phyloP scores from a whole-genome alignment of 805 yeast genomes.

The Lipomyces starkeyi region DNA sequence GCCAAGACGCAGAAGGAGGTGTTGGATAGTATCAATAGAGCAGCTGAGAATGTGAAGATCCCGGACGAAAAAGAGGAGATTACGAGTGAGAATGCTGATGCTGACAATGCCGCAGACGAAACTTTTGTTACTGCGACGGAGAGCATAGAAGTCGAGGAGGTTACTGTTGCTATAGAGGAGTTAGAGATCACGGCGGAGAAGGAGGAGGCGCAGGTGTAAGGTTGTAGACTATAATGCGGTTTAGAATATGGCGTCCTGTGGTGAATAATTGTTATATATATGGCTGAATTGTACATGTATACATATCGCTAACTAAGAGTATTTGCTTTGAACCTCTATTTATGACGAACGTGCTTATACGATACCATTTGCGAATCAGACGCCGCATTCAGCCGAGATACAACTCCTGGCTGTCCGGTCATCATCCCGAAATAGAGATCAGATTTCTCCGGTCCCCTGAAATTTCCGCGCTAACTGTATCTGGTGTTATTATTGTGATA shows the following conservation, averaged over 20 bases:
- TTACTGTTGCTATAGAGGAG: not conserved
- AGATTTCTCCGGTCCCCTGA: not conserved
- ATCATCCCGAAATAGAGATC: no score
- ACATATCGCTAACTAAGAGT: not conserved
- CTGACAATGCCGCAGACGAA: not conserved
- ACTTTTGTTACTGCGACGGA: slow-evolving; percentile 3
- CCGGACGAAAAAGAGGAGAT: slow-evolving; percentile 4
- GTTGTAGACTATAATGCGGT: not conserved
- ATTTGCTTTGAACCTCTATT: not conserved
- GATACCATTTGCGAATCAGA: no score
- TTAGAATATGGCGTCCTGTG: not conserved
- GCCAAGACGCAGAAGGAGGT: slow-evolving; percentile 18
- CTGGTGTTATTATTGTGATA: not conserved
- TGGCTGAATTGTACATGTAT: not conserved
- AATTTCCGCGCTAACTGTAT: not conserved
- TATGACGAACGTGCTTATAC: no score
- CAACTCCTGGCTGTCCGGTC: no score
- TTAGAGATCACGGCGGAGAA: not conserved
- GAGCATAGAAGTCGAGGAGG: slow-evolving; percentile 5
- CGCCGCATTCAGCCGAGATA: no score
- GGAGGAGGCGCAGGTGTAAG: not conserved
- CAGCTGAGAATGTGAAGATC: slow-evolving; percentile 7
- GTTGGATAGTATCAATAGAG: slow-evolving; percentile 13
- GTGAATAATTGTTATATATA: not conserved
- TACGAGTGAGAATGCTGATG: not conserved